These are phyloP conservation scores for Fusarium bulbicola DNA, from an alignment of 2,329 filamentous ascomycete genomes.

Conservation along the genomic window DNA sequence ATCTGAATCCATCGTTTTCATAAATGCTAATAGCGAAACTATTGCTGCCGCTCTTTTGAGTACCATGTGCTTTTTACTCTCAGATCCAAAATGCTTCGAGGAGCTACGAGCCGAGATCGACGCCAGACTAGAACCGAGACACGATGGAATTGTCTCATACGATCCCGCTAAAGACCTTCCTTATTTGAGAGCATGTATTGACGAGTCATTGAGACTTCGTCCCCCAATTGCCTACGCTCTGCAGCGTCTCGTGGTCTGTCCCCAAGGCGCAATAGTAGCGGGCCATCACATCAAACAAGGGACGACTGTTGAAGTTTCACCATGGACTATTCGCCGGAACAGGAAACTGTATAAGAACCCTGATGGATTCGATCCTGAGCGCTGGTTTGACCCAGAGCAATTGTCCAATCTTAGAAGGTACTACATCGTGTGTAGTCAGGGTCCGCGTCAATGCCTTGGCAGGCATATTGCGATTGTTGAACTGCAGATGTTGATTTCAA, in stretches of 20 bases:
- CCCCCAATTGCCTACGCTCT: background rate
- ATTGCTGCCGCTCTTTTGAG: background rate
- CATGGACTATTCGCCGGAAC: background rate
- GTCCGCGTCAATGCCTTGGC: background rate
- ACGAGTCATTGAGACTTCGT: background rate
- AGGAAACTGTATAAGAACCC: background rate
- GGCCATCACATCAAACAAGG: background rate
- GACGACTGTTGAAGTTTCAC: background rate
- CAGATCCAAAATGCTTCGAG: background rate
- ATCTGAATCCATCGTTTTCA: background rate
- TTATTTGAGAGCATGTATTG: background rate
- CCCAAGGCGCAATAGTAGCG: background rate
- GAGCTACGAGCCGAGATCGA: background rate
- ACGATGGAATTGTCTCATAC: background rate
- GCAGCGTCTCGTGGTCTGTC: background rate
- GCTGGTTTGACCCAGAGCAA: background rate
- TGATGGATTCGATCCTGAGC: background rate
- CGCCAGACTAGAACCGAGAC: background rate
- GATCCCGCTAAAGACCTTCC: background rate
- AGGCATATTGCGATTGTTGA: background rate
- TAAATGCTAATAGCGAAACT: background rate
- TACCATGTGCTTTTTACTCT: background rate
- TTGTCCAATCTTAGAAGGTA: background rate
- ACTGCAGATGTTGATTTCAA: background rate
- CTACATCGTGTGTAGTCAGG: background rate